Evolutionary conservation across 768 basidiomycete genomes (phyloP).

Genomic region (Tricholoma saponaceum): DNA sequence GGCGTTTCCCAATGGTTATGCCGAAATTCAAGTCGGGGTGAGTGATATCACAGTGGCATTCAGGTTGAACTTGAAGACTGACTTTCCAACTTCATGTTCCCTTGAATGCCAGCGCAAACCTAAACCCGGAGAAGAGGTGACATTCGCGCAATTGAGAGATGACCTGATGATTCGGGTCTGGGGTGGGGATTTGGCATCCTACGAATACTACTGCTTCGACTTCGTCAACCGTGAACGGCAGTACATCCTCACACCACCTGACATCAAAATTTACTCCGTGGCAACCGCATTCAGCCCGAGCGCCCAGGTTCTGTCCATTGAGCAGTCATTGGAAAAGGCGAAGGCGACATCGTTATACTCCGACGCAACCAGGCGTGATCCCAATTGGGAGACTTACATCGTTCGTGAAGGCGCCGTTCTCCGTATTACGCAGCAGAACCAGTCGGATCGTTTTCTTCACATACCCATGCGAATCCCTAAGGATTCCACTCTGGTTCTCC

Average conservation of each 20-base stretch:
- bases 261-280: constrained; percentile 12
- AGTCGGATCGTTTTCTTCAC: background rate
- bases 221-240: constrained; percentile 6
- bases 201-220: constrained; percentile 9
- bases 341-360: constrained; percentile 3
- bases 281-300: constrained; percentile 10
- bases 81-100: background rate
- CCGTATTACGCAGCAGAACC: constrained; percentile 10
- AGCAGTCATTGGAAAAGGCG: constrained; percentile 1
- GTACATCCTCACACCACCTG: constrained; percentile 12
- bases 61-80: background rate
- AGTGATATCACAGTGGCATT: background rate
- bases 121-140: constrained; percentile 12
- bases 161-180: constrained; percentile 12
- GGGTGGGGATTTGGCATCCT: constrained; percentile 11
- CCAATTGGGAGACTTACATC: constrained; percentile 15
- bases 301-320: constrained; percentile 11
- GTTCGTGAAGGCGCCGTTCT: constrained; percentile 13
- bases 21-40: background rate
- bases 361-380: constrained; percentile 3
- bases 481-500: background rate
- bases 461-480: constrained; percentile 1
- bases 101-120: constrained; percentile 1
- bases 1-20: background rate
- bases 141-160: constrained; percentile 9